Percentiles rank a stretch among this genome's conserved stretches.
phyloP scores from a whole-genome alignment of 352 stramenopile genomes.

The Globisporangium echinulatum region DNA sequence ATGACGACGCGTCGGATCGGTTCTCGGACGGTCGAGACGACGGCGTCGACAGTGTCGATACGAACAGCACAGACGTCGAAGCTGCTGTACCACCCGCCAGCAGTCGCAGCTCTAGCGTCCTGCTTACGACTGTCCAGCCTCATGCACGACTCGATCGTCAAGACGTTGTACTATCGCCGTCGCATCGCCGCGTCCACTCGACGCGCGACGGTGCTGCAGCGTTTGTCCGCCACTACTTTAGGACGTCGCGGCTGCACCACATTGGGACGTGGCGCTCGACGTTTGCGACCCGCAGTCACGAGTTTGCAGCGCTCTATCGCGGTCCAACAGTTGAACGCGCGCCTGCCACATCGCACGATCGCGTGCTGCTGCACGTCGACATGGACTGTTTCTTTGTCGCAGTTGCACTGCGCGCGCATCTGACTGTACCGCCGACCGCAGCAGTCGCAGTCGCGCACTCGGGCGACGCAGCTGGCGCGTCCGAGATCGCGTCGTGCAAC shows the following conservation, averaged over 20 bases:
- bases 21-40: background rate
- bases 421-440: conserved; percentile 27
- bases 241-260: conserved; percentile 80
- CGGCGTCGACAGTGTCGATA: background rate
- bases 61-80: too few relatives aligned
- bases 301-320: conserved; percentile 63
- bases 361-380: conserved; percentile 94
- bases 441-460: conserved; percentile 92
- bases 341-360: conserved; percentile 26
- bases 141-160: background rate
- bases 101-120: background rate
- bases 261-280: conserved; percentile 75
- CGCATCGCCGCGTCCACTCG: conserved; percentile 34
- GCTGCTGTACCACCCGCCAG: too few relatives aligned
- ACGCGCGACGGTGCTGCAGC: conserved; percentile 53
- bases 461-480: conserved; percentile 45
- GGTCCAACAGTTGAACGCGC: conserved; percentile 30
- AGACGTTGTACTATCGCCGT: background rate
- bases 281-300: conserved; percentile 58
- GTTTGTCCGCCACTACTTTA: conserved; percentile 79
- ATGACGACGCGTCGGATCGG: background rate
- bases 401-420: conserved; percentile 85
- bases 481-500: conserved; percentile 94
- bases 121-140: too few relatives aligned
- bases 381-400: conserved; percentile 98